Evolutionary conservation across 2,329 filamentous ascomycete genomes (phyloP), one percentile per base, ranked within the genome.

Genomic region (Fusarium mundagurra): DNA sequence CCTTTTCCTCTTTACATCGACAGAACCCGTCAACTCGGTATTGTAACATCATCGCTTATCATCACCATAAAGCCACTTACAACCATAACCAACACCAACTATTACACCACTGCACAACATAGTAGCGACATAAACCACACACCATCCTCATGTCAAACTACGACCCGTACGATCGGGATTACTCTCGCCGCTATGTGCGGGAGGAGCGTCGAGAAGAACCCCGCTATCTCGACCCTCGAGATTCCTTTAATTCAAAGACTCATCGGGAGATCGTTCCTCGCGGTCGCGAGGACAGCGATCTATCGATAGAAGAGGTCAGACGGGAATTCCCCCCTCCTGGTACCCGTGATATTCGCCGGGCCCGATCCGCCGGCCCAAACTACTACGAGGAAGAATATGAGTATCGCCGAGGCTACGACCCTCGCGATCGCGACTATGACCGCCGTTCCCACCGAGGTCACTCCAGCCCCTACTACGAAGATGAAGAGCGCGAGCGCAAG

Each of bases 311-410:
- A 84, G 94, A 97, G 83, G 91, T 97, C 69, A 90, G 91, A 73
- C 91, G 94, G 75, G 93, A 97, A 76, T 97, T 97, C 78, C 94
- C 94, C 38, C 93, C 94, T 12, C 92, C 92, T n/a, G 74, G 75
- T 16, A 80, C 86, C 69, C 81, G 82, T 63, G 88, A 89, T 69
- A 79, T 88, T 43, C 88, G 90, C 75, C 89, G 92, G 66, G 86
- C 92, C 76, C 88, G 91, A 77, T 93, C 92, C 12, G 88, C 88
- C 64, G 91, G 92, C 64, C 86, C 88, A 51, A 84, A 85, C 69
- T 86, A 90, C 78, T 88, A 91, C 80, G 88, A 91, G 65, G 89
- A 85, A 72, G 81, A 85, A 53, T 85, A 86, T 71, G 83, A 86
- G 62, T 87, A 85, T 61, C 83, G 84, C 61, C 80, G 80, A 61